Evolutionary conservation across 2,329 filamentous ascomycete genomes (phyloP), one percentile per base, ranked within the genome.

Genomic region (Fusarium penzigii): DNA sequence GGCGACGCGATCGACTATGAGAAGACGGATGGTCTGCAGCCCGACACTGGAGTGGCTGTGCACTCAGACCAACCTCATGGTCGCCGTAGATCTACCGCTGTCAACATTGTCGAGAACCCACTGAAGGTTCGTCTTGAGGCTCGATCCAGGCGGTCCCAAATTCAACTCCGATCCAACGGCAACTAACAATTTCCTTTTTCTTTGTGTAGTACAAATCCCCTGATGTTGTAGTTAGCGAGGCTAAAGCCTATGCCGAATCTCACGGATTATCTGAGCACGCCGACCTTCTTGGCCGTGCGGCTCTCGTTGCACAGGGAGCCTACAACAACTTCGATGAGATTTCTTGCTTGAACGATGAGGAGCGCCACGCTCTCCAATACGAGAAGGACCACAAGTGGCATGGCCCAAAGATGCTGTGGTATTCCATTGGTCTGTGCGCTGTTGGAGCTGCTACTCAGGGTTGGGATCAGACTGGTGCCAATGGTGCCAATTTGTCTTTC

Each of bases 401-500:
- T 55, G 78, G 79, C 3, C 77, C 82, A 0, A 71, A 63, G 57
- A 72, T 69, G 65, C 63, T 72, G 10, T 69, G 69, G 61, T 70
- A 69, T 48, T 66, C 80, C 1, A 83, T 86, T 52, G 68, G 73
- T 2, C 72, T 81, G 20, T 83, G 80, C 56, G 81, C 81, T 17
- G 71, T 84, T 44, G 81, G 79, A 29, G 81, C 81, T 13, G 80
- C 81, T 5, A 80, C 81, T 0, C 76, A 79, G 47, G 83, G 84
- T 6, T 87, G 84, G 84, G 83, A 87, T 62, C 81, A 86, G 68
- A 86, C 84, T 2, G 84, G 82, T 47, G 72, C 75, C 55, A 85
- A 85, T 59, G 83, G 82, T 17, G 84, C 84, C 51, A 86, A 83
- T 59, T 68, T 86, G 55, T 81, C 78, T 29, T 86, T 86, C 58